These are phyloP conservation scores for Leptographium lundbergii DNA, from an alignment of 2,329 filamentous ascomycete genomes.

Conservation along the genomic window DNA sequence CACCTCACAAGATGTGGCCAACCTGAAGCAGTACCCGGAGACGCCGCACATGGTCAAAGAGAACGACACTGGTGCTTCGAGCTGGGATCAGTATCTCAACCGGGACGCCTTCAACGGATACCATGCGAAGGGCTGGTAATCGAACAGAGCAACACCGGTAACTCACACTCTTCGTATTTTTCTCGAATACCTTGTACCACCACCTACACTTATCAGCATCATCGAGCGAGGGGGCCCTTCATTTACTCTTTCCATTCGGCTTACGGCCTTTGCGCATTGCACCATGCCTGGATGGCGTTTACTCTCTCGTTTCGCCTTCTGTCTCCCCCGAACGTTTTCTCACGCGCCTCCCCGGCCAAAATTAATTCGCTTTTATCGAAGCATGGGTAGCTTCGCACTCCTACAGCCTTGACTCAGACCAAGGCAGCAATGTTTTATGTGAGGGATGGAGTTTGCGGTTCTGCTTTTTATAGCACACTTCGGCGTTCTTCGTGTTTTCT, in stretches of 20 bases:
- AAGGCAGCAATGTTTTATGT: neutral
- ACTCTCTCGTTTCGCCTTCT: neutral
- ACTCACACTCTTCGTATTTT: neutral
- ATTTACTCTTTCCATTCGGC: neutral
- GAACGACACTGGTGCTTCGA: constrained; percentile 53
- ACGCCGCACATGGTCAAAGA: constrained; percentile 45
- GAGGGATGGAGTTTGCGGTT: neutral
- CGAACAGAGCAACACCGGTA: neutral
- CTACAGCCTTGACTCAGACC: neutral
- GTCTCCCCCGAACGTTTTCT: neutral
- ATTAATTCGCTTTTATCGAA: neutral
- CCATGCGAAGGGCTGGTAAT: constrained; percentile 73
- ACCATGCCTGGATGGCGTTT: neutral
- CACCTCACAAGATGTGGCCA: constrained; percentile 81
- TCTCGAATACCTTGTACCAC: neutral
- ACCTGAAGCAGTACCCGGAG: constrained; percentile 71
- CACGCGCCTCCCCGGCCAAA: neutral
- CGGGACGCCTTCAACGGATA: constrained; percentile 69
- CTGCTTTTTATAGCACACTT: neutral
- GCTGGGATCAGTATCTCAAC: constrained; percentile 78
- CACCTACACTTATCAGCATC: neutral
- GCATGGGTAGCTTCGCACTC: neutral
- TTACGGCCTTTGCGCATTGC: neutral
- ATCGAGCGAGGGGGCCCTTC: neutral
- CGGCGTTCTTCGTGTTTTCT: neutral